Evolutionary conservation across 2,329 filamentous ascomycete genomes (phyloP).

Genomic region (Penicillium sp.): DNA sequence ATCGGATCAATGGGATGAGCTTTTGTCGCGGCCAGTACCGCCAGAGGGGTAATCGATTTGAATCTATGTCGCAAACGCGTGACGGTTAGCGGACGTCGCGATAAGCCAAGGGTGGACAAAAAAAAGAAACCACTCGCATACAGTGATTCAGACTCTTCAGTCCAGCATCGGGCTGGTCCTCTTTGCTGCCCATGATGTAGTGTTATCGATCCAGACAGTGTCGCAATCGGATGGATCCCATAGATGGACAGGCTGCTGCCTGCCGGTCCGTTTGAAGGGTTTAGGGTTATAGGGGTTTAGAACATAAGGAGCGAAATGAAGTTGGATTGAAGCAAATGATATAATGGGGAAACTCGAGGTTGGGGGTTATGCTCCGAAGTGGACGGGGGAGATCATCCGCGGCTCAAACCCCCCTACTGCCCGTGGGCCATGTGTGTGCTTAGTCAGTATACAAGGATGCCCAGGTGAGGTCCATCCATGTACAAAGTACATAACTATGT

Average conservation of each 20-base stretch:
- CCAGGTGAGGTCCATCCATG: no score
- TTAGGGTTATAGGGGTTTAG: slow-evolving; percentile 9
- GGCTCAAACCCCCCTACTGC: slow-evolving; percentile 23
- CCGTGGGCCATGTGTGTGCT: slow-evolving; percentile 23
- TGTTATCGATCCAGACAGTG: slow-evolving; percentile 21
- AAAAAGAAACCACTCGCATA: slow-evolving; percentile 26
- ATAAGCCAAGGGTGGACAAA: neutral
- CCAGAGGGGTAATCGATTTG: slow-evolving; percentile 80
- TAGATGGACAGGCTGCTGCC: slow-evolving; percentile 26
- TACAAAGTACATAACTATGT: no score
- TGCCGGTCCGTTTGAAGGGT: slow-evolving; percentile 16
- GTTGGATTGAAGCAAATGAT: slow-evolving; percentile 16
- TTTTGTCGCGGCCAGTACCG: slow-evolving; percentile 79
- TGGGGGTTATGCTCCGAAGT: neutral
- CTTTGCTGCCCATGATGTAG: slow-evolving; percentile 39
- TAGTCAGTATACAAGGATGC: no score
- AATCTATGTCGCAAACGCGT: slow-evolving; percentile 58
- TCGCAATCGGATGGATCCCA: slow-evolving; percentile 24
- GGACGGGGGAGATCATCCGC: slow-evolving; percentile 9
- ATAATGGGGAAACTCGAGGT: neutral
- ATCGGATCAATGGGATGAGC: slow-evolving; percentile 82
- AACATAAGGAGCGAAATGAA: slow-evolving; percentile 26
- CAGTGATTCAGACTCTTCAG: slow-evolving; percentile 78
- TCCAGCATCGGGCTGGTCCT: slow-evolving; percentile 60
- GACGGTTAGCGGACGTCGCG: slow-evolving; percentile 13